These are phyloP conservation scores for Trichocomaceae sp. DNA, from an alignment of 2,329 filamentous ascomycete species.

Conservation along the genomic window DNA sequence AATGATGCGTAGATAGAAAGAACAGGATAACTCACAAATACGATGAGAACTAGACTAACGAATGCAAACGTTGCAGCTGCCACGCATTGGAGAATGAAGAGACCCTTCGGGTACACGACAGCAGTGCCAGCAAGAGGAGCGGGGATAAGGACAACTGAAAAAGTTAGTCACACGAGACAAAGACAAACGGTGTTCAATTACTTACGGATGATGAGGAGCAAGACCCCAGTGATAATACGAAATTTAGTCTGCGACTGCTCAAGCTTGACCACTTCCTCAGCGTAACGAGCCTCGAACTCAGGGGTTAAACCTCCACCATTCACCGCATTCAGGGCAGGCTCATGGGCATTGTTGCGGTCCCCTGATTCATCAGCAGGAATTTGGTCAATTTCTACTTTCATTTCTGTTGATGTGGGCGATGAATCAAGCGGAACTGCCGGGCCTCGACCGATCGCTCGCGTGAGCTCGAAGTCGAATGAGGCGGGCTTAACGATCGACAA, in stretches of 20 bases:
- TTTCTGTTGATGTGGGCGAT: background rate
- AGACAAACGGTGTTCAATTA: background rate
- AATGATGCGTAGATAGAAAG: background rate
- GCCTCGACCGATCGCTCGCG: slow-evolving; percentile 1
- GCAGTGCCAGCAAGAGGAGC: background rate
- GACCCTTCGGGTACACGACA: background rate
- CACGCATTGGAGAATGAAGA: background rate
- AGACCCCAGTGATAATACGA: background rate
- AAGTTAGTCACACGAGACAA: background rate
- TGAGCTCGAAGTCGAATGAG: slow-evolving; percentile 1
- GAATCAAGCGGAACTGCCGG: background rate
- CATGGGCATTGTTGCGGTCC: background rate
- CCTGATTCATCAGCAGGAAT: background rate
- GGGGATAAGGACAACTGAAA: background rate
- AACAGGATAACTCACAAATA: background rate
- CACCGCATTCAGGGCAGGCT: background rate
- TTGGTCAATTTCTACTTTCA: background rate
- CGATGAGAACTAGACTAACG: background rate
- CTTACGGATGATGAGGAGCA: background rate
- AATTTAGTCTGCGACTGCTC: background rate
- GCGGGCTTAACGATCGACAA: slow-evolving; percentile 1
- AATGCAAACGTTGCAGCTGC: background rate
- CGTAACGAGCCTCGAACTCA: background rate
- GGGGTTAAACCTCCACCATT: background rate
- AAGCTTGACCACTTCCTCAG: background rate